phyloP scores from a whole-genome alignment of 1,139 yeast genomes.

The Candida glucosophila region DNA sequence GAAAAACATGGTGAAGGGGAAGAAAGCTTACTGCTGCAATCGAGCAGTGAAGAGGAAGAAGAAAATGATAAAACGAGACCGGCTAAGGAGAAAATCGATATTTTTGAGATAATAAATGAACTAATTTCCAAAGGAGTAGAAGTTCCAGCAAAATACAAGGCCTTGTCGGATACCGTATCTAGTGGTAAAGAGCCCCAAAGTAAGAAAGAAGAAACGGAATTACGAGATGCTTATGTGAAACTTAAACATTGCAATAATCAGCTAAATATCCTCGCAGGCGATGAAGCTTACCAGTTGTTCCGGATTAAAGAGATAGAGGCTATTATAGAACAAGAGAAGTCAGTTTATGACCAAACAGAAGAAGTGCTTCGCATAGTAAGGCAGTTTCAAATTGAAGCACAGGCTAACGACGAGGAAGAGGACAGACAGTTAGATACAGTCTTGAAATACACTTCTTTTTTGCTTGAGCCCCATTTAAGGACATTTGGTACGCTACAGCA shows the following conservation, averaged over 20 bases:
- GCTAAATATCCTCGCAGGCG: constrained; percentile 10
- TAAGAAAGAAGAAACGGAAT: constrained; percentile 6
- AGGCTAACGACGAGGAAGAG: constrained; percentile 1
- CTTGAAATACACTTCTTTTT: not conserved
- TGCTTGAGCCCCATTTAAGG: constrained; percentile 1
- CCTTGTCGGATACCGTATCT: constrained; percentile 12
- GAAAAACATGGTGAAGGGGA: constrained; percentile 19
- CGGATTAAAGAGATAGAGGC: too few relatives aligned
- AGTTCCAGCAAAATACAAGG: constrained; percentile 20
- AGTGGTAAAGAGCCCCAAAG: constrained; percentile 1
- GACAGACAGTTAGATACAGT: not conserved
- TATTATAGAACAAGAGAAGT: constrained; percentile 5
- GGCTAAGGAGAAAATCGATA: constrained; percentile 5
- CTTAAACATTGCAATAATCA: constrained; percentile 10
- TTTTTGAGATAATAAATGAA: constrained; percentile 19
- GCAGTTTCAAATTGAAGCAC: constrained; percentile 1
- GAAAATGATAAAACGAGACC: constrained; percentile 5
- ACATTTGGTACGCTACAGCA: constrained; percentile 2
- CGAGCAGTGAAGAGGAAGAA: constrained; percentile 10
- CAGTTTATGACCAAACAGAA: constrained; percentile 1
- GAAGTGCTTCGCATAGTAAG: constrained; percentile 1
- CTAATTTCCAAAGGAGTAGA: constrained; percentile 18
- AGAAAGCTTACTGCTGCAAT: too few relatives aligned
- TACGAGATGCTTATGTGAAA: constrained; percentile 7
- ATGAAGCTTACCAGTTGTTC: constrained; percentile 12